Evolutionary conservation across 2,329 filamentous ascomycete genomes (phyloP), one percentile per base, ranked within the genome.

Genomic region (Calonectria pauciramosa): DNA sequence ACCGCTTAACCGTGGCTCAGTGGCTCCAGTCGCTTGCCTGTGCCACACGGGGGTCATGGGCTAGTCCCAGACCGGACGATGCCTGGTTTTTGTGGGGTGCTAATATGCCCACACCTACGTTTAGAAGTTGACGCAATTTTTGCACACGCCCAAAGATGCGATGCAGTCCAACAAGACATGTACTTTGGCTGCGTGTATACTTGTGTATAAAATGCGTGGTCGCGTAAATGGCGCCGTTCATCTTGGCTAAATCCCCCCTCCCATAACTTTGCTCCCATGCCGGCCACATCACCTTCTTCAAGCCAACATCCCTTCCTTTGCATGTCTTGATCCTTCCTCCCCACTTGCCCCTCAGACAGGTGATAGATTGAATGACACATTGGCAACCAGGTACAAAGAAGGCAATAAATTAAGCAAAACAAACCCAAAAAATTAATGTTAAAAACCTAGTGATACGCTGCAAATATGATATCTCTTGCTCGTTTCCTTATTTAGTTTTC

Each of bases 11-110:
- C 70, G 72, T 70, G 70, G 70, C 70, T 72, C 64, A 64, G 26
- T 28, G 70, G 70, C 63, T 72, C 64, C 60, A 38, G 30, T 34
- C 20, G 44, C 20, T 66, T 23, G 52, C 47, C 71, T 70, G 72
- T 60, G 68, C 67, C 60, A 70, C 67, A 71, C 52, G 67, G 68
- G 70, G 71, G 49, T 56, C 28, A 59, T 34, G 36, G 71, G 70
- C 79, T 80, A 80, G 67, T 59, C 79, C 79, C 16, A 71, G 26
- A 70, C 28, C 68, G 67, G 77, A n/a, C 16, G n/a, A 74, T 16
- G 54, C 66, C 67, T 68, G 49, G 20, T 49, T 32, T 68, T 52
- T 65, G 56, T 41, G 56, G 70, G 71, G 68, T 56, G 70, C 74
- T 78, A 36, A 67, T 67, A 79, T 69, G 56, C 59, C 56, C 78